Evolutionary conservation across 768 basidiomycete genomes (phyloP).

Genomic region (Xanthoconium purpureum): DNA sequence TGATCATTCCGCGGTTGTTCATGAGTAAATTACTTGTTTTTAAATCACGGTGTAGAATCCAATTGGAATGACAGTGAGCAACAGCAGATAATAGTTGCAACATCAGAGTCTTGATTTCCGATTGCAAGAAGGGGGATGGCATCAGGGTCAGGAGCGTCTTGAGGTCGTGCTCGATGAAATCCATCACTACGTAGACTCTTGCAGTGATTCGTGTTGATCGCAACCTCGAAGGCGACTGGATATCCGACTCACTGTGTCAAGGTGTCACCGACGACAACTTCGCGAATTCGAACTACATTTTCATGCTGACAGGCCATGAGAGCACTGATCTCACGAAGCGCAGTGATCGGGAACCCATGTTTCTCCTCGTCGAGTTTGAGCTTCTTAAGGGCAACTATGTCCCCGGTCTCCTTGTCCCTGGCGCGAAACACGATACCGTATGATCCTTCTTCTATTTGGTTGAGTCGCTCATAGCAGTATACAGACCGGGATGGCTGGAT

Average conservation of each 20-base stretch:
- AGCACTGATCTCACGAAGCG: conserved; percentile 91
- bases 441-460: conserved; percentile 98
- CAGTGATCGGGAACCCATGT: conserved; percentile 97
- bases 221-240: conserved; percentile 2
- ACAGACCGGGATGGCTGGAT: conserved; percentile 89
- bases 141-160: conserved; percentile 92
- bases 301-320: conserved; percentile 93
- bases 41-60: conserved; percentile 96
- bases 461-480: conserved; percentile 89
- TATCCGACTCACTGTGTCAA: conserved; percentile 86
- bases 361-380: conserved; percentile 98
- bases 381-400: conserved; percentile 96
- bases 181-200: conserved; percentile 99
- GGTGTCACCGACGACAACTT: conserved; percentile 98
- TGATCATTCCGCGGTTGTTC: conserved; percentile 99
- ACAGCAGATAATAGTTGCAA: conserved; percentile 91
- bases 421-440: conserved; percentile 99
- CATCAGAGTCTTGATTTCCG: conserved; percentile 97
- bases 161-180: conserved; percentile 99
- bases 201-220: conserved; percentile 11
- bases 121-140: conserved; percentile 95
- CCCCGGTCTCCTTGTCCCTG: conserved; percentile 88
- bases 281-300: conserved; percentile 94
- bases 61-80: conserved; percentile 89
- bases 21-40: conserved; percentile 97